A percentile compares a stretch with the other conserved stretches of the same genome.
phyloP scores from a whole-genome alignment of 192 early-diverging fungal genomes.

The Coemansia sp. region DNA sequence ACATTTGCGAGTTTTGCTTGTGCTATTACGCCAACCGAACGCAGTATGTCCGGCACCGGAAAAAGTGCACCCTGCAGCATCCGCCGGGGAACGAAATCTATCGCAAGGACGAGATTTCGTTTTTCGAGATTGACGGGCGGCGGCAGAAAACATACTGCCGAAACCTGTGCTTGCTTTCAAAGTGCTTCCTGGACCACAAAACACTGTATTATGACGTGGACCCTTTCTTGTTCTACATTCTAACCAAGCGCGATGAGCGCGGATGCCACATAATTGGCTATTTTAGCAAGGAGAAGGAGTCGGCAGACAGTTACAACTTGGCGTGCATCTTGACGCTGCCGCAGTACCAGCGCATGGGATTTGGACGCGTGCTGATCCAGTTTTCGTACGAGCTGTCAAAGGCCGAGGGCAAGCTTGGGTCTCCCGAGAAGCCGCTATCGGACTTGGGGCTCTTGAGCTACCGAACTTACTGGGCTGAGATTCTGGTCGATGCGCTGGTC shows the following conservation, averaged over 20 bases:
- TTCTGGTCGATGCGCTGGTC: conserved; percentile 73
- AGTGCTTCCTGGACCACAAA: conserved; percentile 98
- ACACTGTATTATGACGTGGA: conserved; percentile 98
- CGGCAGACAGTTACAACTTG: conserved; percentile 92
- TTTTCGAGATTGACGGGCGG: conserved; percentile 97
- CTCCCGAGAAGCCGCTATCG: conserved; percentile 96
- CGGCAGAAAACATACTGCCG: conserved; percentile 91
- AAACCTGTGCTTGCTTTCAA: conserved; percentile 93
- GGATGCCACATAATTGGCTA: conserved; percentile 95
- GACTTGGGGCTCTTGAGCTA: conserved; percentile 94
- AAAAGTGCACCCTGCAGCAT: conserved; percentile 85
- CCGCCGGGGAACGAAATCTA: conserved; percentile 99
- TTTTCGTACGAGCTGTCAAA: conserved; percentile 98
- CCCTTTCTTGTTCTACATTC: conserved; percentile 95
- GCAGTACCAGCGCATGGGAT: conserved; percentile 94
- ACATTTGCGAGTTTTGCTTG: conserved; percentile 96
- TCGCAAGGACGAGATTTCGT: conserved; percentile 82
- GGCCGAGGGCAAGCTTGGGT: conserved; percentile 88
- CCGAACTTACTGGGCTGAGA: conserved; percentile 92
- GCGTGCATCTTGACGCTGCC: conserved; percentile 98
- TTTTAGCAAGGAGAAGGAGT: conserved; percentile 99
- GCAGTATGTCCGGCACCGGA: conserved; percentile 76
- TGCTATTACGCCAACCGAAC: conserved; percentile 69
- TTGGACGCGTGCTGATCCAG: conserved; percentile 86
- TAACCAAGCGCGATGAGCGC: conserved; percentile 80